Base-by-base conservation (phyloP, 1,284 basidiomycete genomes). In the Apiotrichum sp. region DNA sequence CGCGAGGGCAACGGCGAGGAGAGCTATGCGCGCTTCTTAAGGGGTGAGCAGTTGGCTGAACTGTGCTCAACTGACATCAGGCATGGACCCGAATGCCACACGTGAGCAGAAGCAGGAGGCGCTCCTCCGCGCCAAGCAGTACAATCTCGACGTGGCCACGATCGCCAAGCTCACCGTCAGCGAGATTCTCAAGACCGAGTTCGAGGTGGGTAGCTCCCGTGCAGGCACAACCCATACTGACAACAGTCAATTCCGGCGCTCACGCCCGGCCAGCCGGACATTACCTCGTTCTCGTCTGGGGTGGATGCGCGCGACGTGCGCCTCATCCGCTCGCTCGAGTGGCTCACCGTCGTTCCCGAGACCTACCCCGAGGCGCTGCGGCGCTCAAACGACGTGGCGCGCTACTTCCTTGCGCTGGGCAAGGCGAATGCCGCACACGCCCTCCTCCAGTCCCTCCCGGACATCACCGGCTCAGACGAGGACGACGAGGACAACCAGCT, bases 1-100 rank as follows among this genome's bases (percentile, higher is more conserved):
- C 88, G 92, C 16, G 86, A 89, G 57, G 77, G 77, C 58, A 90
- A 88, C 64, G 93, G 93, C 5, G 86, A 95, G 47, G 87, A 92
- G 65, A 87, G 90, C 46, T 98, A 98, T 67, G 93, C 93, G 0
- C 79, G 87, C 64, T 98, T 93, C 84, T 80, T 98, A 35, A 84
- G 88, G 33, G 70, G 36, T 38, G 36, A 38, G 36, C 13, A 8
- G 36, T 7, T 8, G 8, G 1, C 36, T 13, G 6, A n/a, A n/a
- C n/a, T n/a, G 22, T 2, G 13, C 36, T 3, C 36, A 38, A 38
- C 36, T 38, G 36, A 38, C 36, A 38, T 1, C 36, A 38, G 36
- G 79, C 78, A 83, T 96, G 59, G 87, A 86, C 53, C 80, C 89
- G 10, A 81, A 83, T 1, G 81, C 85, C 0, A 84, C 87, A 55